Evolutionary conservation across 352 stramenopile species (phyloP).

Genomic region (Phytophthora multivora): DNA sequence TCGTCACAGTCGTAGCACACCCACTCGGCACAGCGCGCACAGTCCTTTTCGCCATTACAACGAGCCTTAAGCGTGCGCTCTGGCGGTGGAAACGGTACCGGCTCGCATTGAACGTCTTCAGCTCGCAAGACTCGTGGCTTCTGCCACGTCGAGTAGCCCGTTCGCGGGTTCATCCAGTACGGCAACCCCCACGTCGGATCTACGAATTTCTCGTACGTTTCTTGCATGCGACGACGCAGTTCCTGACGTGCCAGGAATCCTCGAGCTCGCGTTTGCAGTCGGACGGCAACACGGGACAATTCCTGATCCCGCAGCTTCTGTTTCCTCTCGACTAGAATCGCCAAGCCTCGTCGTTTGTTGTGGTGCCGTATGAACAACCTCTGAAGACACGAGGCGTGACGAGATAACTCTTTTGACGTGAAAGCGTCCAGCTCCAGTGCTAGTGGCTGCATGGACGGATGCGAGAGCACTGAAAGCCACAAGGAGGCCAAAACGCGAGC

Average conservation of each 20-base stretch:
- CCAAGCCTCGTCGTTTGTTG: constrained; percentile 26
- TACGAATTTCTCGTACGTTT: constrained; percentile 74
- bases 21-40: constrained; percentile 55
- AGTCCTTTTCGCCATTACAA: constrained; percentile 51
- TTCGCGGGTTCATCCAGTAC: constrained; percentile 75
- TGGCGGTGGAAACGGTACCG: constrained; percentile 49
- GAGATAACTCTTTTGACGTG: constrained; percentile 27
- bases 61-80: constrained; percentile 43
- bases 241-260: constrained; percentile 39
- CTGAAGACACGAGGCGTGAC: constrained; percentile 37
- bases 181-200: constrained; percentile 63
- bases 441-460: constrained; percentile 34
- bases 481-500: constrained; percentile 48
- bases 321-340: constrained; percentile 33
- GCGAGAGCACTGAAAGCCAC: constrained; percentile 46
- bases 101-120: constrained; percentile 54
- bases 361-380: constrained; percentile 31
- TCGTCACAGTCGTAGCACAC: constrained; percentile 67
- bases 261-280: constrained; percentile 42
- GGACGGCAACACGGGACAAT: constrained; percentile 25
- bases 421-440: constrained; percentile 25
- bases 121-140: constrained; percentile 58
- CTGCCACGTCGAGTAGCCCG: constrained; percentile 71
- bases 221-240: constrained; percentile 37
- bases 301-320: constrained; percentile 14